Evolutionary conservation across 371 early-diverging fungal genomes (phyloP).

Genomic region (Mortierella sp.): DNA sequence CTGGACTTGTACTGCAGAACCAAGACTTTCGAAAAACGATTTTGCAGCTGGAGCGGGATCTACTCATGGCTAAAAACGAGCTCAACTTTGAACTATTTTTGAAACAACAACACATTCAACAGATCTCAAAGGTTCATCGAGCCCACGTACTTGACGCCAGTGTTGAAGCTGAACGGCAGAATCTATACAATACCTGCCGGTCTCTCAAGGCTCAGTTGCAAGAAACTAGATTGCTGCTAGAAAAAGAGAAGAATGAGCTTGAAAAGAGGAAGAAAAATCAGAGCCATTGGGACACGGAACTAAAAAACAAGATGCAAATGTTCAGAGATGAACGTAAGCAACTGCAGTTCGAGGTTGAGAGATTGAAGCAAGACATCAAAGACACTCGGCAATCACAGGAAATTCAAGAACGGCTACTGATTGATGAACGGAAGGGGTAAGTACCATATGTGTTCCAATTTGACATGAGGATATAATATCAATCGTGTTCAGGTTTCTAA

Average conservation of each 20-base stretch:
- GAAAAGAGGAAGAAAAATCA: constrained; percentile 70
- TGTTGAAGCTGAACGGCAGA: constrained; percentile 74
- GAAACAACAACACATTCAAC: constrained; percentile 77
- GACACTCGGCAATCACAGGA: constrained; percentile 59
- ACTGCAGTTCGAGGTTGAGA: constrained; percentile 65
- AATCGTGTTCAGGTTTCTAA: too few relatives aligned
- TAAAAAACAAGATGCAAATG: constrained; percentile 65
- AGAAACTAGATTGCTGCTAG: constrained; percentile 63
- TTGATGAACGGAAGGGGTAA: constrained; percentile 50
- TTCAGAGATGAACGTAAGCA: constrained; percentile 71
- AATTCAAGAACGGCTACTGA: constrained; percentile 49
- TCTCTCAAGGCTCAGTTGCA: constrained; percentile 67
- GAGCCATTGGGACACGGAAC: constrained; percentile 74
- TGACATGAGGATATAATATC: not conserved
- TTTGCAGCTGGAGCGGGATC: constrained; percentile 64
- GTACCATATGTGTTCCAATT: not conserved
- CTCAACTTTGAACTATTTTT: constrained; percentile 76
- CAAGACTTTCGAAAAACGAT: constrained; percentile 40
- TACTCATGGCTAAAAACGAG: constrained; percentile 70
- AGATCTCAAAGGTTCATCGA: constrained; percentile 73
- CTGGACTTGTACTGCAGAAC: constrained; percentile 15
- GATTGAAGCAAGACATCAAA: constrained; percentile 59
- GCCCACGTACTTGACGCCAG: constrained; percentile 74
- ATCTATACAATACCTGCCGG: constrained; percentile 70
- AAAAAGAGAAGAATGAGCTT: constrained; percentile 67